Percentiles rank a stretch among this genome's conserved stretches.
Conservation (phyloP, 1,284 basidiomycete genomes). For the Pisolithus thermaeus region DNA sequence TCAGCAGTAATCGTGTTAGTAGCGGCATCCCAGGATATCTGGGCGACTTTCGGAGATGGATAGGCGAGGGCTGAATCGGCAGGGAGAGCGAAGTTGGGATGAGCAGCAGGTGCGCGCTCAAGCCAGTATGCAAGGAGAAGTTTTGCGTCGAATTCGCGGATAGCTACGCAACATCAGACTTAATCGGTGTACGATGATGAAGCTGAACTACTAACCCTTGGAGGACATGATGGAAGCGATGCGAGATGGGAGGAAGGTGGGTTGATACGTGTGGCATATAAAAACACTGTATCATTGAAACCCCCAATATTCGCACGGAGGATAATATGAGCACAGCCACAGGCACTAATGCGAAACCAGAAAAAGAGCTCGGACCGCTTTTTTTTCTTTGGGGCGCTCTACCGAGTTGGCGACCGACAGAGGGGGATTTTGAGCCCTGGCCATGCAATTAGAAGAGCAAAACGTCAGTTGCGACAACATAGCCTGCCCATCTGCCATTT, state of each 20-base stretch:
- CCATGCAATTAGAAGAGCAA: too few species aligned
- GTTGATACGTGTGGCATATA: slow-evolving; percentile 5
- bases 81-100: slow-evolving; percentile 33
- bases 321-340: slow-evolving; percentile 26
- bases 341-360: neutral
- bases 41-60: slow-evolving; percentile 69
- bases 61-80: slow-evolving; percentile 58
- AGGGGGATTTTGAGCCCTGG: too few species aligned
- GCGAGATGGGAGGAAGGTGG: neutral
- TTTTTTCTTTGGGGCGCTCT: too few species aligned
- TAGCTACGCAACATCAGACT: slow-evolving; percentile 46
- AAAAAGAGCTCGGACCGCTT: too few species aligned
- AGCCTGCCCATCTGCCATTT: too few species aligned
- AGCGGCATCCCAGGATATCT: slow-evolving; percentile 82
- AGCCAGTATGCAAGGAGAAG: slow-evolving; percentile 93
- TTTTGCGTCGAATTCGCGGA: slow-evolving; percentile 94
- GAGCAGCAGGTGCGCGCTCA: slow-evolving; percentile 69
- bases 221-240: slow-evolving; percentile 39
- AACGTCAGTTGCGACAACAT: too few species aligned
- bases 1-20: slow-evolving; percentile 81
- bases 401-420: too few species aligned
- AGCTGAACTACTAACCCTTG: slow-evolving; percentile 34
- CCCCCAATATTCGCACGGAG: slow-evolving; percentile 28
- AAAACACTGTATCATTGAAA: slow-evolving; percentile 13
- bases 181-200: neutral